Percentiles rank a stretch among this genome's conserved stretches.
Conservation (phyloP, 1,284 basidiomycete genomes). For the Ganoderma meredithae region DNA sequence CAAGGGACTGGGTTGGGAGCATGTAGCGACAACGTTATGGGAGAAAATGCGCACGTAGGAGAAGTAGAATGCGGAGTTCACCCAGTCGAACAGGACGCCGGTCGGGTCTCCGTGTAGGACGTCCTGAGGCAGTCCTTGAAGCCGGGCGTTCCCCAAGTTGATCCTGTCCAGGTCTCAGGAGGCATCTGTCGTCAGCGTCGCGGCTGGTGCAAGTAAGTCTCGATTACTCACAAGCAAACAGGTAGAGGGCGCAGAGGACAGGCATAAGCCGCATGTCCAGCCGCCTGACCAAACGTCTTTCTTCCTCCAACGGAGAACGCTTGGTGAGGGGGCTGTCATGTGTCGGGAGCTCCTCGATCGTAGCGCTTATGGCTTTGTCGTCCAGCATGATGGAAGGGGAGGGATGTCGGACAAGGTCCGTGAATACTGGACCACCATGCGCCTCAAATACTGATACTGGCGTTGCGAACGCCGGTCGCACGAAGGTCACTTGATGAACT, state of each 20-base stretch:
- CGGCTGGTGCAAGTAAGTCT: background rate
- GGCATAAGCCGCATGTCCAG: conserved; percentile 74
- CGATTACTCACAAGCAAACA: conserved; percentile 70
- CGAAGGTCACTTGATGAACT: background rate
- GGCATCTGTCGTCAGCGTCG: background rate
- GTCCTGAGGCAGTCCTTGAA: conserved; percentile 73
- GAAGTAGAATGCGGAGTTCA: conserved; percentile 79
- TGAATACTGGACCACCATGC: too few relatives aligned
- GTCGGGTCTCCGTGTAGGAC: conserved; percentile 71
- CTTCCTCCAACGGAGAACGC: conserved; percentile 44
- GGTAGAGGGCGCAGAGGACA: conserved; percentile 73
- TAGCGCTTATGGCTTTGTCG: background rate
- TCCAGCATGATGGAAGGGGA: background rate
- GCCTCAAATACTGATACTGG: background rate
- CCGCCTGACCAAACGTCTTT: conserved; percentile 67
- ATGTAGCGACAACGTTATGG: background rate
- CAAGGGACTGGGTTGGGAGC: background rate
- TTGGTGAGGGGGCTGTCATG: background rate
- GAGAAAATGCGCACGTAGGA: conserved; percentile 62
- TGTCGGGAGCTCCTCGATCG: background rate
- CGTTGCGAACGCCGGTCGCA: background rate
- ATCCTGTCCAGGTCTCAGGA: conserved; percentile 71
- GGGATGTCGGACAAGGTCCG: background rate
- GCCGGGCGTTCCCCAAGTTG: conserved; percentile 78
- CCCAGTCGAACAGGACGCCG: conserved; percentile 74